Conservation (phyloP, 257 asterid genomes). For the Solanum dulcamara region DNA sequence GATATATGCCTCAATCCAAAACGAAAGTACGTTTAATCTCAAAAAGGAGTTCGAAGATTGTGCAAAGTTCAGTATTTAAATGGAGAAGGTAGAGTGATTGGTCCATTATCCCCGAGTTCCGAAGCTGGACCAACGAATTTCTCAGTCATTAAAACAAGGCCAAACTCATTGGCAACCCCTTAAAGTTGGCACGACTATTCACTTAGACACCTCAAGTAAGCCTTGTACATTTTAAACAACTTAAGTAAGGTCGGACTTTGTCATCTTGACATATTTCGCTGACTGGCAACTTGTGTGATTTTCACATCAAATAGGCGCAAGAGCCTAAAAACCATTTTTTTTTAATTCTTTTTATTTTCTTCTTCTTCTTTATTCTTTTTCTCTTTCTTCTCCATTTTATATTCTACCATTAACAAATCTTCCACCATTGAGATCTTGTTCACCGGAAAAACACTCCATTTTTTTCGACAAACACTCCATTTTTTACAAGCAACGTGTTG, state of each 20-base stretch:
- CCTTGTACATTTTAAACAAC: not conserved
- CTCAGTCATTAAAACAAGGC: not conserved
- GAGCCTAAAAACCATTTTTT: not conserved
- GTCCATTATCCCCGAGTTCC: not conserved
- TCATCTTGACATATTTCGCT: not conserved
- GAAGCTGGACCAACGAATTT: not conserved
- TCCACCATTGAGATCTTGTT: not conserved
- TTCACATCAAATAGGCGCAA: not conserved
- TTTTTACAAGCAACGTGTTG: constrained; percentile 48
- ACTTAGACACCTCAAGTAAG: not conserved
- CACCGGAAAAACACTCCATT: not conserved
- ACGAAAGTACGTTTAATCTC: not conserved
- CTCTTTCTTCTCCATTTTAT: not conserved
- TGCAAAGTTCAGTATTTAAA: not conserved
- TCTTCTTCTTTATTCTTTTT: not conserved
- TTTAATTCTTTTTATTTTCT: not conserved
- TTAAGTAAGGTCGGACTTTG: not conserved
- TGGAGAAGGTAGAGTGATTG: not conserved
- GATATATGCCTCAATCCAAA: not conserved
- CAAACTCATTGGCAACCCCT: not conserved
- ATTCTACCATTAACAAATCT: not conserved
- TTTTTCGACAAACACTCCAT: too few species aligned
- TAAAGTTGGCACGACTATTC: not conserved
- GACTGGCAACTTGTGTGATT: not conserved
- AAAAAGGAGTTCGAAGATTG: not conserved